Percentiles rank a stretch among this genome's conserved stretches.
phyloP scores from a whole-genome alignment of 495 filamentous ascomycete genomes.

The Chaetomidium leptoderma region DNA sequence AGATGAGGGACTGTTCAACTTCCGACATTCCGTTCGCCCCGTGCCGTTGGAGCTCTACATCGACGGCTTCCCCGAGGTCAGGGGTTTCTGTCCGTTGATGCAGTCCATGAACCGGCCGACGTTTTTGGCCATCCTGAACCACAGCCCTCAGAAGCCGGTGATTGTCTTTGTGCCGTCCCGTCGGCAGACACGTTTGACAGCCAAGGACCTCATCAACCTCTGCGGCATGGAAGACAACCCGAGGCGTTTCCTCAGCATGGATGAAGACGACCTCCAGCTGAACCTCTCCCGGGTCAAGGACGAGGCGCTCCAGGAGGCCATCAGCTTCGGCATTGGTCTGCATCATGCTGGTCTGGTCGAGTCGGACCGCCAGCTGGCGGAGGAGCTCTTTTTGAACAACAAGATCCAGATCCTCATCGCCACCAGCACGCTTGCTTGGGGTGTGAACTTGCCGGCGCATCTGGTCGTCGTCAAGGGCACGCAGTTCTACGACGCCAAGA shows the following conservation, averaged over 20 bases:
- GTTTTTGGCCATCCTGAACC: constrained; percentile 91
- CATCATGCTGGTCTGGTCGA: constrained; percentile 97
- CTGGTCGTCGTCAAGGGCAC: constrained; percentile 97
- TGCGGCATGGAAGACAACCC: constrained; percentile 99
- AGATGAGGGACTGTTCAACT: constrained; percentile 87
- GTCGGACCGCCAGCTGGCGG: constrained; percentile 81
- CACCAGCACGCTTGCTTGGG: constrained; percentile 97
- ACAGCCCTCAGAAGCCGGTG: constrained; percentile 92
- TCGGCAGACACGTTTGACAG: constrained; percentile 89
- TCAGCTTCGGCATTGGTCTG: constrained; percentile 94
- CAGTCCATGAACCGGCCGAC: constrained; percentile 98
- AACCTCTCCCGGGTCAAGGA: constrained; percentile 86
- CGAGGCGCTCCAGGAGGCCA: constrained; percentile 79
- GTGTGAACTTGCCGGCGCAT: constrained; percentile 96
- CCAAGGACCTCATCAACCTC: constrained; percentile 91
- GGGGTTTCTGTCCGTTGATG: constrained; percentile 97
- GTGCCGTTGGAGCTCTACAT: constrained; percentile 95
- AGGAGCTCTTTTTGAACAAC: constrained; percentile 95
- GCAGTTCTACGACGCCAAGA: constrained; percentile 97
- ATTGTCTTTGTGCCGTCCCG: constrained; percentile 98
- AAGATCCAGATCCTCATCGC: constrained; percentile 96
- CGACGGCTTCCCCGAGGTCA: constrained; percentile 91
- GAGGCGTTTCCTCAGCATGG: constrained; percentile 85
- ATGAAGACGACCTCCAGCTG: constrained; percentile 85
- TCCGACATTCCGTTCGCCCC: constrained; percentile 94